Base-by-base conservation (phyloP, 2,329 filamentous ascomycete species). In the Phialocephala subalpina region DNA sequence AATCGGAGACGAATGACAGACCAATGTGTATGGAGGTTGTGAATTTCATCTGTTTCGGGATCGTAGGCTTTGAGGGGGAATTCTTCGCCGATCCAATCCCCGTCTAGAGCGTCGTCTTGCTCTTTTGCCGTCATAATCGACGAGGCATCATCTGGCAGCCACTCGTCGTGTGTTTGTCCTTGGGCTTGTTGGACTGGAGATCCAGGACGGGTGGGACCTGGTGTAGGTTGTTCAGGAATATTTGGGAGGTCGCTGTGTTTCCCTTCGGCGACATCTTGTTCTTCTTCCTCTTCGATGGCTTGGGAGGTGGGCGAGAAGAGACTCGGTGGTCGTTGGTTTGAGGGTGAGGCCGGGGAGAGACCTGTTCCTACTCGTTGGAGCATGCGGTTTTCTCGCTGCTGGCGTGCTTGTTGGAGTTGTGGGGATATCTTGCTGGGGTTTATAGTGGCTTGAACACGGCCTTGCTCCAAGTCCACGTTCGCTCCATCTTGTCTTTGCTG, bases 1-100 rank as follows among this genome's bases (percentile, higher is more conserved):
- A 85, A 82, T 40, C 62, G 61, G 16, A 73, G 36, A 25, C 85
- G 80, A 27, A 86, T 79, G 20, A 82, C 77, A 36, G 82, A 79
- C 84, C 84, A 81, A 58, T 69, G 69, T 4, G 72, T 75, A 42
- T 75, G 72, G 1, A 73, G 65, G 62, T 75, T 73, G 57, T 74
- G 72, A 8, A 73, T 66, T 52, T 74, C 70, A n/a, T 74, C 71
- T 25, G 67, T 68, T 22, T 69, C 66, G 1, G 63, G 62, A 22
- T 72, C 70, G 58, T 74, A 73, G 1, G 70, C 64, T 36, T 69
- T 63, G 25, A 72, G 27, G 4, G 68, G 69, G 18, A 72, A 25
- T 18, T 72, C 70, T 18, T 53, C 69, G 7, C 56, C 58, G 55
- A 70, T 63, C 66, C 68, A 70, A 14, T 69, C 62, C 7, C 67